Base-by-base conservation (phyloP, 306 rosid genomes). In the Cucurbita maxima region DNA sequence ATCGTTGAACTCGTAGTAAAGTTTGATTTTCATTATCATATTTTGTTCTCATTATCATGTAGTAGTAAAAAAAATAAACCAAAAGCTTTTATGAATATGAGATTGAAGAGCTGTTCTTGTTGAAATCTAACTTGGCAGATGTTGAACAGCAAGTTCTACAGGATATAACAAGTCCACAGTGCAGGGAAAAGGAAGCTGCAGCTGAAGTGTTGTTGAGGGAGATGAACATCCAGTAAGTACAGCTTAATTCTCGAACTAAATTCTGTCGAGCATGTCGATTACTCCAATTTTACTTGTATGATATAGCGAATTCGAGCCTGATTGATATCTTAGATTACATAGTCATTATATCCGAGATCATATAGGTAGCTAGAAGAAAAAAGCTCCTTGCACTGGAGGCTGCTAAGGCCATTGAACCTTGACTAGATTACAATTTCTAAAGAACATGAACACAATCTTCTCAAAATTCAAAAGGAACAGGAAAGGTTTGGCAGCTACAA, bases 221-320 rank as follows among this genome's bases (percentile, higher is more conserved):
- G 74, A 70, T 13, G 30, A 3, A 7, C 8, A 53, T 36, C 57
- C 58, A 50, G 58, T 30, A 70, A 70, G 74, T 14, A 30, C 45
- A 70, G 44, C 59, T 70, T 66, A 15, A 13, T 50, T 70, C 41
- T 50, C 48, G 2, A 69, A 69, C 45, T 70, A 5, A 4, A 50
- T 34, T 70, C 19, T 66, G 74, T 50, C 59, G 10, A 25, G 1
- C 5, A 7, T 48, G 44, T 30, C 6, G 7, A 48, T 48, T 37
- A 30, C 41, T 20, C 56, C 22, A 2, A 47, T 40, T 40, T 40
- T 40, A 5, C 89, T 41, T 87, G 87, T 79, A 86, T 79, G 38
- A 85, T 77, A 67, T 87, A 90, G 37, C 92, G 86, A 91, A 89
- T 91, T 80, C 80, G 85, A 77, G 89, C 81, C 78, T 94, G 94